Evolutionary conservation across 768 basidiomycete species (phyloP).

Genomic region (Xanthoconium stramineum): DNA sequence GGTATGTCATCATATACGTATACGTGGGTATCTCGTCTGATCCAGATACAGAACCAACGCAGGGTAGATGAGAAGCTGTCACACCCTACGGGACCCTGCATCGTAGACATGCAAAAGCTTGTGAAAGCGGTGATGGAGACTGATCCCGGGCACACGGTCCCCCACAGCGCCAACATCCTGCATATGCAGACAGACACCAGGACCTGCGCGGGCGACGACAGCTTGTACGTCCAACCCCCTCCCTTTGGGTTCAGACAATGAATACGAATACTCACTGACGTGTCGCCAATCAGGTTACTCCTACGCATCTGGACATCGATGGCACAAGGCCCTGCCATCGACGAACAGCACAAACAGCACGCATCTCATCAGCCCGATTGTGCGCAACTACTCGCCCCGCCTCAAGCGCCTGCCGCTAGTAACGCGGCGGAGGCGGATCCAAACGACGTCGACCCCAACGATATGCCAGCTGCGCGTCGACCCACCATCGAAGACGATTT

Average conservation of each 20-base stretch:
- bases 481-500: slow-evolving; percentile 18
- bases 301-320: slow-evolving; percentile 47
- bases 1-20: slow-evolving; percentile 3
- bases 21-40: neutral
- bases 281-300: slow-evolving; percentile 31
- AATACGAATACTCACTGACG: no score
- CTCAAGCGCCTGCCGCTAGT: neutral
- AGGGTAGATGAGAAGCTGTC: neutral
- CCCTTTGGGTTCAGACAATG: neutral
- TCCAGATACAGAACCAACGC: slow-evolving; percentile 8
- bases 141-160: slow-evolving; percentile 21
- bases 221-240: slow-evolving; percentile 35
- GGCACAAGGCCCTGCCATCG: slow-evolving; percentile 43
- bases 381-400: slow-evolving; percentile 13
- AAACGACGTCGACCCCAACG: slow-evolving; percentile 6
- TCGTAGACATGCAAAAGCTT: slow-evolving; percentile 41
- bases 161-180: slow-evolving; percentile 34
- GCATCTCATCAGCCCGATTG: slow-evolving; percentile 8
- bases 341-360: slow-evolving; percentile 38
- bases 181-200: slow-evolving; percentile 31
- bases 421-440: neutral
- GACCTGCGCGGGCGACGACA: slow-evolving; percentile 53
- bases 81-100: slow-evolving; percentile 26
- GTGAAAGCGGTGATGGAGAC: slow-evolving; percentile 40
- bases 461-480: slow-evolving; percentile 2